phyloP scores from a whole-genome alignment of 192 early-diverging fungal species.

The Umbelopsis sp. region DNA sequence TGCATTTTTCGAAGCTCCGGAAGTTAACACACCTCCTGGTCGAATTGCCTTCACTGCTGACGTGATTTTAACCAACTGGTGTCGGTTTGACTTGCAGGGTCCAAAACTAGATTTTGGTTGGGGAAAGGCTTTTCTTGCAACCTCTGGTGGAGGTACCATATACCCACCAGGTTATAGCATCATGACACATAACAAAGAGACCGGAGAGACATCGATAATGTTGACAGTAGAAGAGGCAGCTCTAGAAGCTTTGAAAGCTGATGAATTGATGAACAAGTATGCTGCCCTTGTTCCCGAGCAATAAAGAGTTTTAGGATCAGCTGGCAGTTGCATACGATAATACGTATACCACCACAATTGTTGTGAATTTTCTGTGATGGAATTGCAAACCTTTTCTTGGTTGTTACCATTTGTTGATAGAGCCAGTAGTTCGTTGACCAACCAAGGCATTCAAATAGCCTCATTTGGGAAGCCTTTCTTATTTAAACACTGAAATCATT shows the following conservation, averaged over 20 bases:
- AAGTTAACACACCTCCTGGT: constrained; percentile 32
- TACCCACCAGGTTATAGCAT: constrained; percentile 42
- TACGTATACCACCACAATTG: too few species aligned
- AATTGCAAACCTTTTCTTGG: too few species aligned
- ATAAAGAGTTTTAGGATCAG: too few species aligned
- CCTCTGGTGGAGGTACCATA: constrained; percentile 23
- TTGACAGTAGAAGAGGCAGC: constrained; percentile 37
- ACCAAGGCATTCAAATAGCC: too few species aligned
- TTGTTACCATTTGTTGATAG: too few species aligned
- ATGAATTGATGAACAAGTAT: constrained; percentile 39
- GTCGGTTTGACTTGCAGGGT: constrained; percentile 41
- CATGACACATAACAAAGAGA: constrained; percentile 37
- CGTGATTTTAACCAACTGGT: constrained; percentile 44
- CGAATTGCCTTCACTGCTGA: constrained; percentile 36
- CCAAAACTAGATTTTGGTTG: constrained; percentile 41
- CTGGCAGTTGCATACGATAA: too few species aligned
- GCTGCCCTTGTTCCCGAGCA: constrained; percentile 6
- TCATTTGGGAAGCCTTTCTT: too few species aligned
- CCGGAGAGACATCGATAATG: constrained; percentile 33
- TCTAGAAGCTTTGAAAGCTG: constrained; percentile 25
- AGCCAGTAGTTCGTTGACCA: too few species aligned
- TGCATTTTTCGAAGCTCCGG: constrained; percentile 38
- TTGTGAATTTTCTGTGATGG: too few species aligned
- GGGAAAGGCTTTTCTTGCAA: constrained; percentile 39
- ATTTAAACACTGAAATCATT: too few species aligned